These are phyloP conservation scores for Colletotrichum echinochloae DNA, from an alignment of 2,329 filamentous ascomycete species.

Conservation along the genomic window DNA sequence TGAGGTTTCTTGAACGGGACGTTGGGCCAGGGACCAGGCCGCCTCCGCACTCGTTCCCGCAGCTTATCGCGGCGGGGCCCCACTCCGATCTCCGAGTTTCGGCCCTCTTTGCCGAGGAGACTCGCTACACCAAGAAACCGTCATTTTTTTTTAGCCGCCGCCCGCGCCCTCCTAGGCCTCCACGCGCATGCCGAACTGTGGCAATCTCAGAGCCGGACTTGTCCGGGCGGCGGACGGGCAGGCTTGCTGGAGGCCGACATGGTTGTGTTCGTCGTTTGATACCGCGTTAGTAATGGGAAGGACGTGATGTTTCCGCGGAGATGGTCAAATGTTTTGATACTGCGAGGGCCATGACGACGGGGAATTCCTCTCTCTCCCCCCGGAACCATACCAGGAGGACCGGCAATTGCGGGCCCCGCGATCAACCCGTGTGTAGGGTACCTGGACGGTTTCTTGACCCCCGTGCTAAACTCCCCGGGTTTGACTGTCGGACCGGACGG, in stretches of 20 bases:
- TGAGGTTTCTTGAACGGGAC: background rate
- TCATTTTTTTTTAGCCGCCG: background rate
- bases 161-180: slow-evolving; percentile 43
- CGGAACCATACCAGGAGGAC: too few relatives aligned
- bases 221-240: slow-evolving; percentile 60
- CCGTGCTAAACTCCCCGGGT: background rate
- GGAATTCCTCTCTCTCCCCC: too few relatives aligned
- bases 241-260: slow-evolving; percentile 15
- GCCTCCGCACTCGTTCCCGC: background rate
- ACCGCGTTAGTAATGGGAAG: background rate
- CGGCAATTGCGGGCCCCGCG: background rate
- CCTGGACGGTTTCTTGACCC: background rate
- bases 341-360: background rate
- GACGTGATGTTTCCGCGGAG: too few relatives aligned
- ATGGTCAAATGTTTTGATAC: background rate
- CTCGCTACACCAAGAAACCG: background rate
- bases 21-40: background rate
- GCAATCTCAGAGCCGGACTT: slow-evolving; percentile 64
- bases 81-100: slow-evolving; percentile 39
- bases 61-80: slow-evolving; percentile 29
- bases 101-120: slow-evolving; percentile 28
- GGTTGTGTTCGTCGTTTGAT: background rate
- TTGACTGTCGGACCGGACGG: too few relatives aligned
- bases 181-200: slow-evolving; percentile 49
- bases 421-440: background rate